Conservation (phyloP, 2,329 filamentous ascomycete genomes). For the Plenodomus lindquistii region DNA sequence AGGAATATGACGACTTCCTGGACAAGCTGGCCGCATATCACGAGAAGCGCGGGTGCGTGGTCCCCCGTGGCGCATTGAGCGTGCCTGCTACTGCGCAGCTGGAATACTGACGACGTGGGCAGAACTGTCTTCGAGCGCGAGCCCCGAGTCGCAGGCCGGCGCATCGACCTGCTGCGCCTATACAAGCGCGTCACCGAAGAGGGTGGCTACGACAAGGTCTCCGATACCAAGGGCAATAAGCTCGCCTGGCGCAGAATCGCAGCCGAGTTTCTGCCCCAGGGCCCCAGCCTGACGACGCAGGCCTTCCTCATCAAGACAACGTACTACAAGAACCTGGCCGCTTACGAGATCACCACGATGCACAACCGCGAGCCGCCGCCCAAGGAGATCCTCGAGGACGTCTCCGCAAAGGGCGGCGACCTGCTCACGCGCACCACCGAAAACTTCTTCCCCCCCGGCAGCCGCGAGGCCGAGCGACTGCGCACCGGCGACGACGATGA, state of each 20-base stretch:
- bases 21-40: conserved; percentile 73
- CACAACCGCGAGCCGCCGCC: conserved; percentile 82
- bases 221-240: conserved; percentile 70
- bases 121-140: conserved; percentile 76
- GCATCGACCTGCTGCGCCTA: conserved; percentile 76
- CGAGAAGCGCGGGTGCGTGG: conserved; percentile 68
- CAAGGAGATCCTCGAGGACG: conserved; percentile 82
- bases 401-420: conserved; percentile 77
- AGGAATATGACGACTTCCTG: conserved; percentile 81
- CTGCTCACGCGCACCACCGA: conserved; percentile 79
- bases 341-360: conserved; percentile 80
- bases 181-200: conserved; percentile 76
- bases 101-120: conserved; percentile 14
- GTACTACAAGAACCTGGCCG: conserved; percentile 87
- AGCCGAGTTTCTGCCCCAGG: conserved; percentile 73
- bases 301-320: conserved; percentile 85
- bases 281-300: conserved; percentile 74
- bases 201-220: conserved; percentile 83
- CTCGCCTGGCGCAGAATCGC: conserved; percentile 83
- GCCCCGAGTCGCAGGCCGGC: conserved; percentile 76
- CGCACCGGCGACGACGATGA: conserved; percentile 61
- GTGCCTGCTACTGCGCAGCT: conserved; percentile 27
- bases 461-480: conserved; percentile 51
- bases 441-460: conserved; percentile 64
- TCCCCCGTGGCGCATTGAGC: background rate